A percentile compares a stretch with the other conserved stretches of the same genome.
Conservation (phyloP, 768 basidiomycete genomes). For the Amanita rubescens region DNA sequence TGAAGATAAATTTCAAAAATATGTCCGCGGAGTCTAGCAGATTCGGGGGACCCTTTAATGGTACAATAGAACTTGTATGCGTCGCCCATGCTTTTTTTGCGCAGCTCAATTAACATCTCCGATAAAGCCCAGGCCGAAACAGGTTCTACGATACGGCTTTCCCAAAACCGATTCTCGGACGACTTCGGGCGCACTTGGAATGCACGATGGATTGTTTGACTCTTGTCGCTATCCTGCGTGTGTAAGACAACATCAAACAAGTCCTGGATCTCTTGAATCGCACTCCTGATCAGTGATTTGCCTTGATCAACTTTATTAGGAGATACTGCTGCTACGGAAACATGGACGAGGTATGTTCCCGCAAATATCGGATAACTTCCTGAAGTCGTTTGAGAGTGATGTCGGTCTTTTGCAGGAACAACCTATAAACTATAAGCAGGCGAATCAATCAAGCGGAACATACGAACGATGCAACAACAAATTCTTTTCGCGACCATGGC, state of each 20-base stretch:
- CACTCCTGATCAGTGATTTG: not conserved
- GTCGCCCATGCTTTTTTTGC: not conserved
- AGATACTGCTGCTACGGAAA: slow-evolving; percentile 3
- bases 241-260: not conserved
- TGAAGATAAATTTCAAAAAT: not conserved
- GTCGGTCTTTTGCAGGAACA: slow-evolving; percentile 1
- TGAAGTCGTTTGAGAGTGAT: slow-evolving; percentile 7
- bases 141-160: not conserved
- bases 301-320: not conserved
- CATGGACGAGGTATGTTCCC: slow-evolving; percentile 9
- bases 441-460: slow-evolving; percentile 4
- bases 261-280: not conserved
- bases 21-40: not conserved
- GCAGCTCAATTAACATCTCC: no score
- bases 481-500: slow-evolving; percentile 6
- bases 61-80: slow-evolving; percentile 4
- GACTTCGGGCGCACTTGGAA: no score
- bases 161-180: no score
- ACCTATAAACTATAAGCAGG: no score
- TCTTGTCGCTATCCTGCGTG: not conserved
- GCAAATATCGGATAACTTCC: not conserved
- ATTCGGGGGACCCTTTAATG: not conserved
- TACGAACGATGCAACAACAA: not conserved
- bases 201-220: no score
- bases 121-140: no score